Evolutionary conservation across 768 basidiomycete genomes (phyloP).

Genomic region (Leccinum subgranulosum): DNA sequence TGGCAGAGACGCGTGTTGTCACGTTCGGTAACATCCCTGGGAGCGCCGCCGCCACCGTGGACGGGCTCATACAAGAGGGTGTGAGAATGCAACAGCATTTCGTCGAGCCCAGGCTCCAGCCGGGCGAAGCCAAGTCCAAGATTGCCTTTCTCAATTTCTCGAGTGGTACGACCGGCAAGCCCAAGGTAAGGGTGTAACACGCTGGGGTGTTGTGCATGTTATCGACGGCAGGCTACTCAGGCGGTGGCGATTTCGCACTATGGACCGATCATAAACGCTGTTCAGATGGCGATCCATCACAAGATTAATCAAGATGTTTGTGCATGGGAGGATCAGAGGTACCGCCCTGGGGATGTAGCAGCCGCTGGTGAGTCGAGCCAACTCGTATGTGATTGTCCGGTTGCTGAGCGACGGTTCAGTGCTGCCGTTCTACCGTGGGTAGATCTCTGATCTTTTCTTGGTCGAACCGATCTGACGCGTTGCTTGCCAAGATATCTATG

Average conservation of each 20-base stretch:
- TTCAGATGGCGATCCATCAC: slow-evolving; percentile 57
- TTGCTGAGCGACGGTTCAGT: slow-evolving; percentile 33
- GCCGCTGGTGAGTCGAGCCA: slow-evolving; percentile 47
- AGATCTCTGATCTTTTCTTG: slow-evolving; percentile 5
- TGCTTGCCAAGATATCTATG: slow-evolving; percentile 51
- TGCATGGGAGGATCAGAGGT: slow-evolving; percentile 37
- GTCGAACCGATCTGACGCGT: slow-evolving; percentile 9
- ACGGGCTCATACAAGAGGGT: slow-evolving; percentile 48
- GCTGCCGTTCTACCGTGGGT: slow-evolving; percentile 60
- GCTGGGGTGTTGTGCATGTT: neutral
- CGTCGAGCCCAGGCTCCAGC: slow-evolving; percentile 42
- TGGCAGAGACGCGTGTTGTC: slow-evolving; percentile 30
- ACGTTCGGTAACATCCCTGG: slow-evolving; percentile 21
- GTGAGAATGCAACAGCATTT: slow-evolving; percentile 36
- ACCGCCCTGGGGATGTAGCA: slow-evolving; percentile 54
- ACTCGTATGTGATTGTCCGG: neutral
- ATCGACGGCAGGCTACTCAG: slow-evolving; percentile 27
- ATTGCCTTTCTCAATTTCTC: slow-evolving; percentile 71
- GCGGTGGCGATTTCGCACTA: slow-evolving; percentile 69
- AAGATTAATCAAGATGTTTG: slow-evolving; percentile 39
- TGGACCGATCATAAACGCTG: slow-evolving; percentile 57
- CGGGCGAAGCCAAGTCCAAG: slow-evolving; percentile 58
- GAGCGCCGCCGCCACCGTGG: slow-evolving; percentile 33
- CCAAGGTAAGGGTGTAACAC: slow-evolving; percentile 16
- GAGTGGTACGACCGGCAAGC: slow-evolving; percentile 69